phyloP scores from a whole-genome alignment of 208 protist genomes.

The Leptomonas pyrrhocoris region DNA sequence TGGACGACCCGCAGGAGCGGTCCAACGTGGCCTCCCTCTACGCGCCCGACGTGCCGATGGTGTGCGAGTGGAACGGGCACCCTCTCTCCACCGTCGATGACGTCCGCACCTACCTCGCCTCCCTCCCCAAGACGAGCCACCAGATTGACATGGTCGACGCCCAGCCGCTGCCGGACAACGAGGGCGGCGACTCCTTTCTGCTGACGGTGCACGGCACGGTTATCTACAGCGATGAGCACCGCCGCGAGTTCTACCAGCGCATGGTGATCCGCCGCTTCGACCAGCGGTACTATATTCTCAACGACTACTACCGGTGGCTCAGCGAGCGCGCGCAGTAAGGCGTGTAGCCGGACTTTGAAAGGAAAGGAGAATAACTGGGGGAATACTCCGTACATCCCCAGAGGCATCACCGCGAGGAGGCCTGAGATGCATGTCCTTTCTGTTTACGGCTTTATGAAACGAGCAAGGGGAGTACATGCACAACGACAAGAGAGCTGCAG shows the following conservation, averaged over 20 bases:
- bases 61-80: constrained; percentile 92
- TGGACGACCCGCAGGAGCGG: constrained; percentile 69
- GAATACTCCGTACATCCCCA: too few species aligned
- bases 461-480: too few species aligned
- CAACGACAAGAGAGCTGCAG: too few species aligned
- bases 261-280: constrained; percentile 77
- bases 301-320: constrained; percentile 93
- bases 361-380: neutral
- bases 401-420: too few species aligned
- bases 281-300: constrained; percentile 84
- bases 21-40: constrained; percentile 69
- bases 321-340: constrained; percentile 52
- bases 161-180: constrained; percentile 88
- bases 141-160: constrained; percentile 85
- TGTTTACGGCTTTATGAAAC: too few species aligned
- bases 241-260: constrained; percentile 86
- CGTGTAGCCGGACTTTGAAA: neutral
- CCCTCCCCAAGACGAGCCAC: constrained; percentile 75
- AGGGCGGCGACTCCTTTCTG: constrained; percentile 77
- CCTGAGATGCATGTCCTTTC: too few species aligned
- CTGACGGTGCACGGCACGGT: constrained; percentile 81
- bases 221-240: constrained; percentile 89
- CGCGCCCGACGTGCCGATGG: constrained; percentile 63
- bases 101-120: constrained; percentile 69
- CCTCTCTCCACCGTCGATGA: constrained; percentile 45